Evolutionary conservation across 1,139 yeast species (phyloP).

Genomic region (Debaryomyces fabryi): DNA sequence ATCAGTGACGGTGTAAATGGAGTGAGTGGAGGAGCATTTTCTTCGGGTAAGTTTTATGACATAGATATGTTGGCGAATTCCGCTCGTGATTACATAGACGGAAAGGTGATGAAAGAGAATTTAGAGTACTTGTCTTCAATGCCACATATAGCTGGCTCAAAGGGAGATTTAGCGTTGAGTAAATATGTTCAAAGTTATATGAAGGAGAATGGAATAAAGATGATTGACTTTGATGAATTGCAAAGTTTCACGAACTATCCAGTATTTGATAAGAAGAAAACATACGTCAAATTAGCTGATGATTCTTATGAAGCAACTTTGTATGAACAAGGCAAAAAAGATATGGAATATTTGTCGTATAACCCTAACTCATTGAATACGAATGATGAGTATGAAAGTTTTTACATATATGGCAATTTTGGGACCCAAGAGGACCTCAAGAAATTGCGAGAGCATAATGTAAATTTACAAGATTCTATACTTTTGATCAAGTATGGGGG

Average conservation of each 20-base stretch:
- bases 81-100: constrained; percentile 54
- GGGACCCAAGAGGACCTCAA: constrained; percentile 65
- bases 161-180: constrained; percentile 76
- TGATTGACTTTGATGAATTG: constrained; percentile 53
- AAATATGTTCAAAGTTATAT: constrained; percentile 64
- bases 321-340: constrained; percentile 33
- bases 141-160: constrained; percentile 88
- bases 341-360: constrained; percentile 52
- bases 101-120: constrained; percentile 64
- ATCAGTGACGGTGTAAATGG: constrained; percentile 50
- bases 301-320: constrained; percentile 42
- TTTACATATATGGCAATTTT: constrained; percentile 57
- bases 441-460: constrained; percentile 37
- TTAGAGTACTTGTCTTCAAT: constrained; percentile 77
- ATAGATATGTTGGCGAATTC: constrained; percentile 51
- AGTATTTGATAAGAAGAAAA: constrained; percentile 19
- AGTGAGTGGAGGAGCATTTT: constrained; percentile 44
- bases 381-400: constrained; percentile 54
- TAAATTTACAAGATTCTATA: constrained; percentile 46
- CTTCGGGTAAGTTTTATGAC: constrained; percentile 67
- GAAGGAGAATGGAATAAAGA: constrained; percentile 55
- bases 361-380: constrained; percentile 64
- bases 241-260: constrained; percentile 65
- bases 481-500: constrained; percentile 68
- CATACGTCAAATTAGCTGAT: constrained; percentile 38